Conservation (phyloP, 495 filamentous ascomycete species). For the Hypomontagnella submonticulosa region DNA sequence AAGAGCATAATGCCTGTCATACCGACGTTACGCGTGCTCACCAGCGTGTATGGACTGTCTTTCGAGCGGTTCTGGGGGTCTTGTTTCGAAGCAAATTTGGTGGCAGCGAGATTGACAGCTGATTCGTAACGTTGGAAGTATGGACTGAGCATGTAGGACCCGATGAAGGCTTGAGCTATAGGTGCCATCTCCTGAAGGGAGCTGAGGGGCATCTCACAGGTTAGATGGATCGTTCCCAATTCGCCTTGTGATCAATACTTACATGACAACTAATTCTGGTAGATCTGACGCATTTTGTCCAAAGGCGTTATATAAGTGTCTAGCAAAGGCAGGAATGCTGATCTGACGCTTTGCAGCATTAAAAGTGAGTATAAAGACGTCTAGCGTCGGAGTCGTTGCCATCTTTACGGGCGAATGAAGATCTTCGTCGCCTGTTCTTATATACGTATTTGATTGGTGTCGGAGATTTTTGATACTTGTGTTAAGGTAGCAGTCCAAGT, state of each 20-base stretch:
- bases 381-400: conserved; percentile 47
- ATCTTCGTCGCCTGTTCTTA: neutral
- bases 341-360: conserved; percentile 83
- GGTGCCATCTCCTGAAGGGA: conserved; percentile 94
- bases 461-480: neutral
- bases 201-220: conserved; percentile 50
- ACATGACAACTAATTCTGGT: conserved; percentile 76
- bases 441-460: conserved; percentile 5
- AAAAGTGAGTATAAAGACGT: conserved; percentile 84
- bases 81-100: conserved; percentile 25
- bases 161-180: conserved; percentile 82
- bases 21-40: conserved; percentile 74
- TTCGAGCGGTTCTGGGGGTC: conserved; percentile 31
- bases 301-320: conserved; percentile 77
- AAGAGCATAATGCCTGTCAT: conserved; percentile 93
- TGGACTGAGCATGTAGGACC: conserved; percentile 78
- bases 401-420: conserved; percentile 14
- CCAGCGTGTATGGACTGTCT: conserved; percentile 58
- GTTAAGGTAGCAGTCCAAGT: neutral
- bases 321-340: conserved; percentile 70
- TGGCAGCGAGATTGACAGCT: conserved; percentile 75
- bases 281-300: conserved; percentile 57
- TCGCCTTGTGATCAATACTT: conserved; percentile 34
- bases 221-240: neutral
- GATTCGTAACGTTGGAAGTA: conserved; percentile 76